Base-by-base conservation (phyloP, 768 basidiomycete species). In the Grammothele lineata region DNA sequence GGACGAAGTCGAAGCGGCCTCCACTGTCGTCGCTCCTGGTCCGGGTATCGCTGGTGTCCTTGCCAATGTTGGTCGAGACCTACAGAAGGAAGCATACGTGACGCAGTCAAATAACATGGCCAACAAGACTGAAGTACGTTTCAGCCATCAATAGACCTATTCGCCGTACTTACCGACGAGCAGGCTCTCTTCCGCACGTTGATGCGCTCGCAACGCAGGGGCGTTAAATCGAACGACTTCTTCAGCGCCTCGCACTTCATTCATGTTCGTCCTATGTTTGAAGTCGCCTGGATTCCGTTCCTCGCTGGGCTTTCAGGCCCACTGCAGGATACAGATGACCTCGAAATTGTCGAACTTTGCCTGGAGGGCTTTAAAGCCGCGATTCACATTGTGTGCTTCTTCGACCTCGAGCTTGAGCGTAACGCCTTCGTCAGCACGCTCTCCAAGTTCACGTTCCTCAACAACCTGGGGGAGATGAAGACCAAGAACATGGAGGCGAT, bases 401-500 rank as follows among this genome's bases (percentile, higher is more conserved):
- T 99, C 62, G 95, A 98, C 59, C 74, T 98, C 55, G 96, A 98
- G 64, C 74, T 99, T 34, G 92, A 97, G 64, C 82, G 96, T n/a
- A 98, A 98, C 59, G 96, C 94, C 0, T 99, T 98, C 62, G 92
- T 99, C 37, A 93, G 94, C 17, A 99, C 96, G 0, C 73, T 99
- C 17, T 85, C 77, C 30, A 99, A 98, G 64, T 97, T 98, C 66
- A 99, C 96, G 0, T 96, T 96, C 75, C 74, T 98, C 53, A 97
- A 90, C 66, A 98, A 99, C 61, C 70, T 98, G 4, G 92, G 93
- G 45, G 96, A 98, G 72, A 99, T 99, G 96, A 94, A 92, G 69
- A 77, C 91, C 26, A 98, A 98, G 74, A 98, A 98, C 62, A 96
- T 99, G 82, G 96, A 98, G 63, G 96, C 95, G 5, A 97, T 99